Evolutionary conservation across 2,329 filamentous ascomycete genomes (phyloP).

Genomic region (Trichoderma afroharzianum): DNA sequence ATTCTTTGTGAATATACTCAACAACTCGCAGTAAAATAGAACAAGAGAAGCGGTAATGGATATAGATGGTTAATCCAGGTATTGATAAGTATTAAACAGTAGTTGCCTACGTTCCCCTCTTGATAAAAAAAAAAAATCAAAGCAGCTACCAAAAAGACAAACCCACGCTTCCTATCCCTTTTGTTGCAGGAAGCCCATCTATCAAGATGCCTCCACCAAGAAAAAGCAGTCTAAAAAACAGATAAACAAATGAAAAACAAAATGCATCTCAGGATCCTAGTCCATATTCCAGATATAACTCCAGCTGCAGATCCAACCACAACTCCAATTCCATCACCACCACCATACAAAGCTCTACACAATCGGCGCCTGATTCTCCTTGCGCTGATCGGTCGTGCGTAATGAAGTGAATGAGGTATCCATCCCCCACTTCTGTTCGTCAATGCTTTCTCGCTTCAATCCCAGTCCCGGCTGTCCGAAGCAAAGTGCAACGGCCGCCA

Average conservation of each 20-base stretch:
- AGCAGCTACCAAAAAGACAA: not conserved
- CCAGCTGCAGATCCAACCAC: not conserved
- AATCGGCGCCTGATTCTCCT: not conserved
- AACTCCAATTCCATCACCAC: not conserved
- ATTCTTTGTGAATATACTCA: too few species aligned
- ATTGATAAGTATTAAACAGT: not conserved
- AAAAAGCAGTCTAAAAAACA: not conserved
- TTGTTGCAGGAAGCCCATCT: not conserved
- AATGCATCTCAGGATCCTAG: not conserved
- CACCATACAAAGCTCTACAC: not conserved
- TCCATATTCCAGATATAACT: not conserved
- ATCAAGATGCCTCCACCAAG: not conserved
- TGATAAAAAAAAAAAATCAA: not conserved
- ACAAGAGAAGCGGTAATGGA: not conserved
- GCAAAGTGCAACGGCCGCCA: slow-evolving; percentile 36
- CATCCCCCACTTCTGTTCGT: slow-evolving; percentile 2
- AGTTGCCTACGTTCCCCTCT: not conserved
- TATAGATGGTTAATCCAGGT: not conserved
- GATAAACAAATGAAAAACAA: not conserved
- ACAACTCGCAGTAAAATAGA: not conserved
- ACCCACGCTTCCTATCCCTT: not conserved
- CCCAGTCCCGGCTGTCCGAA: slow-evolving; percentile 42
- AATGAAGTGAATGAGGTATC: slow-evolving; percentile 21
- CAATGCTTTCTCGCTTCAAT: slow-evolving; percentile 27
- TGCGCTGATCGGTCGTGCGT: not conserved